Base-by-base conservation (phyloP, 2,329 filamentous ascomycete genomes). In the Eutypa lata region DNA sequence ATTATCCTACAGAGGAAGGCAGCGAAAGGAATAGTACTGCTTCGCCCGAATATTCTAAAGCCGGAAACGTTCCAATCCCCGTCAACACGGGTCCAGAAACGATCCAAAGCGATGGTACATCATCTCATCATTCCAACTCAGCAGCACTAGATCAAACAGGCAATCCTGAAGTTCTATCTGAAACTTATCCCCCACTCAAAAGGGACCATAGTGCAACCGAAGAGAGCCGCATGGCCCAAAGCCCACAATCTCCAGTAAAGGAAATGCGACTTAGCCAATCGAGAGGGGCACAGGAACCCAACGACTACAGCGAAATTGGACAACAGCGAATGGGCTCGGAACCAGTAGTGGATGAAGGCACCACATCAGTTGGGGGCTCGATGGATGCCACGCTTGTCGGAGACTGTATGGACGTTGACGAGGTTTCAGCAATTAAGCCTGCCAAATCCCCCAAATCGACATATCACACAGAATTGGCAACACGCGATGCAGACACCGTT, bases 321-420 rank as follows among this genome's bases (percentile, higher is more conserved):
- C 22, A 22, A 45, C 19, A 49, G 35, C 21, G 11, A 38, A 13
- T 24, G 24, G 19, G 24, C 8, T 31, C 38, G 19, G 49, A 51
- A 28, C 8, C 47, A 40, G 43, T 51, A n/a, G 26, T 59, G 28
- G 58, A 64, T 40, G 61, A 62, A 14, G 58, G 45, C 2, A 54
- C 60, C 40, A 64, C 63, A 18, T 53, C 65, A 19, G 48, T 66
- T 45, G 57, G 48, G 37, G 57, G 64, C 48, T 22, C 40, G 50
- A 58, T 59, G 52, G 53, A 62, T 48, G 33, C 51, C 31, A 63
- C 63, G 18, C 53, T 66, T 14, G 48, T 66, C 43, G 57, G 49
- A 33, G 56, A 63, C 48, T 18, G 40, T 49, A 59, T 61, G 52
- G 54, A 62, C 48, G 37, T 54, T 24, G 57, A 60, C 13, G 22